phyloP scores from a whole-genome alignment of 2,329 filamentous ascomycete species.

The Ceratocystis huliohia region DNA sequence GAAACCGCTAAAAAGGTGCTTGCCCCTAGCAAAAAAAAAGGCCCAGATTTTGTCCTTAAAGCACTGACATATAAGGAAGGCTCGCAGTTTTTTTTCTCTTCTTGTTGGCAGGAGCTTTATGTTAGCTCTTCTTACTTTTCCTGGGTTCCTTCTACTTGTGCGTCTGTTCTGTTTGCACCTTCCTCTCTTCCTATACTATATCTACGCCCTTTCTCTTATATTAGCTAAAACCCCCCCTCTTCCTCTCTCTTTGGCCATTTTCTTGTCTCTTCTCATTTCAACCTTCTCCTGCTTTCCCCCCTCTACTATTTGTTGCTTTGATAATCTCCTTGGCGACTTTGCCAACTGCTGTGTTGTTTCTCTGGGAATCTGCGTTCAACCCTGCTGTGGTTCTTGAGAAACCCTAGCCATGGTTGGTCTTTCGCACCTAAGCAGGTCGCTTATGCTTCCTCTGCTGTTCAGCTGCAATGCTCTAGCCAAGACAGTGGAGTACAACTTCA shows the following conservation, averaged over 20 bases:
- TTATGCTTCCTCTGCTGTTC: conserved; percentile 21
- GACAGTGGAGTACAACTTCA: conserved; percentile 45
- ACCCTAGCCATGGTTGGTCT: conserved; percentile 12
- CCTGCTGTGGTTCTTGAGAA: conserved; percentile 1
- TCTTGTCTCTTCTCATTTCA: no score
- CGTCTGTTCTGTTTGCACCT: background rate
- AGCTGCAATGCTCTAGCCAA: conserved; percentile 25
- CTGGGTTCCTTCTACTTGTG: background rate
- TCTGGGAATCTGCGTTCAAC: background rate
- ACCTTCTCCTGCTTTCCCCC: background rate
- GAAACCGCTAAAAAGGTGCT: conserved; percentile 1
- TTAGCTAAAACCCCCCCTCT: background rate
- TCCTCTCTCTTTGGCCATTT: background rate
- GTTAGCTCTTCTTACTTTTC: background rate
- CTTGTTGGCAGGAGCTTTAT: conserved; percentile 1
- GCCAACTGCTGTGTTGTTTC: background rate
- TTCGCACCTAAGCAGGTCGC: background rate
- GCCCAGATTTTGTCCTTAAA: background rate
- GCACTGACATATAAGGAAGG: conserved; percentile 16
- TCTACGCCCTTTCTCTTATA: background rate
- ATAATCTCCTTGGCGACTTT: background rate
- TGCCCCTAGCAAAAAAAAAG: background rate
- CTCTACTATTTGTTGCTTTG: background rate
- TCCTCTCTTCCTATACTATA: background rate
- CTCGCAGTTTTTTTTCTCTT: background rate